phyloP scores from a whole-genome alignment of 140 eudicot species.

The Anethum foeniculum region DNA sequence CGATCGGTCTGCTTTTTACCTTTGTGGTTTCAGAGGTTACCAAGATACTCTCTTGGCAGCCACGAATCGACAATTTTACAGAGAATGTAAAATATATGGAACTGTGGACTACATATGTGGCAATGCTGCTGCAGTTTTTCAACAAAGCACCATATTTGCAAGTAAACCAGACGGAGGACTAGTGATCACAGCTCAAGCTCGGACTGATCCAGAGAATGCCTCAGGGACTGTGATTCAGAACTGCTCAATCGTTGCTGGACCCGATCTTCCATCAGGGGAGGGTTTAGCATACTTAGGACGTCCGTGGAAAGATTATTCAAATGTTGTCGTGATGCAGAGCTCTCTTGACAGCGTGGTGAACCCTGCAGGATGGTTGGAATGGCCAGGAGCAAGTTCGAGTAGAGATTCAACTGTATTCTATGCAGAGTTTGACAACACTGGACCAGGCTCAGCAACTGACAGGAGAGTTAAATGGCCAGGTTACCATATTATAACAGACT shows the following conservation, averaged over 20 bases:
- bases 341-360: not conserved
- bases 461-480: not conserved
- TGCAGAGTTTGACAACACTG: not conserved
- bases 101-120: constrained; percentile 6
- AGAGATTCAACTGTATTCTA: not conserved
- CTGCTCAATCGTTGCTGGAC: not conserved
- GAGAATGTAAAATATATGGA: not conserved
- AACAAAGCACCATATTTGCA: not conserved
- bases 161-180: not conserved
- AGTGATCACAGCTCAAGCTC: constrained; percentile 2
- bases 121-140: not conserved
- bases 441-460: not conserved
- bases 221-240: not conserved
- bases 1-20: not conserved
- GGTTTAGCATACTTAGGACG: not conserved
- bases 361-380: not conserved
- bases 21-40: not conserved
- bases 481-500: not conserved
- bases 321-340: not conserved
- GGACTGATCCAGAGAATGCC: not conserved
- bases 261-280: not conserved
- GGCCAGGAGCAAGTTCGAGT: not conserved
- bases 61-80: not conserved
- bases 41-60: not conserved
- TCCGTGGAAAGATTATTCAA: not conserved